These are phyloP conservation scores for Camellia granthamiana DNA, from an alignment of 148 eudicot genomes.

Conservation along the genomic window DNA sequence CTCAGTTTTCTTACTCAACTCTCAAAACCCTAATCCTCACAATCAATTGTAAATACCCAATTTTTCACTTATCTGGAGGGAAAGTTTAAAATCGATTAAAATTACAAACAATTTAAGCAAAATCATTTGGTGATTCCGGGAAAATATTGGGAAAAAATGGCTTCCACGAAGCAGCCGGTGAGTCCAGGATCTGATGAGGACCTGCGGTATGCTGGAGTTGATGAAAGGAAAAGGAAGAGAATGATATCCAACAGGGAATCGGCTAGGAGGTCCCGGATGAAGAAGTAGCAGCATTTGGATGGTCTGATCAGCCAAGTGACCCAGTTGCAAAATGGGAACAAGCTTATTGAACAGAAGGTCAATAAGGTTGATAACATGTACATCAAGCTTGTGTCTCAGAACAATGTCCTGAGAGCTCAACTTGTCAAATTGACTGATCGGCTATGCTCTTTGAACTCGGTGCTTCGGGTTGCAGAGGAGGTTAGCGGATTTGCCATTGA, in stretches of 20 bases:
- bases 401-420: slow-evolving; percentile 76
- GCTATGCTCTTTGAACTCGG: slow-evolving; percentile 57
- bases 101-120: background rate
- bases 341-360: slow-evolving; percentile 34
- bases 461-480: slow-evolving; percentile 63
- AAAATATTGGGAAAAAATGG: slow-evolving; percentile 15
- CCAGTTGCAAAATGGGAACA: slow-evolving; percentile 49
- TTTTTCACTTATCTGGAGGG: background rate
- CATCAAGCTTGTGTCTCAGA: slow-evolving; percentile 47
- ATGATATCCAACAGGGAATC: slow-evolving; percentile 90
- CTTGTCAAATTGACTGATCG: slow-evolving; percentile 67
- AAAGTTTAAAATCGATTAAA: background rate
- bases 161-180: slow-evolving; percentile 22
- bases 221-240: slow-evolving; percentile 75
- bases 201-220: slow-evolving; percentile 40
- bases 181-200: slow-evolving; percentile 61
- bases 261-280: slow-evolving; percentile 76
- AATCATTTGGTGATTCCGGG: no score
- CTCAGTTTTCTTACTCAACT: background rate
- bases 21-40: slow-evolving; percentile 14
- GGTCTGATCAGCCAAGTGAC: slow-evolving; percentile 44
- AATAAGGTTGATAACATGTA: slow-evolving; percentile 38
- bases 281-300: slow-evolving; percentile 72
- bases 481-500: slow-evolving; percentile 66
- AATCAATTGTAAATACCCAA: background rate